Conservation (phyloP, 768 basidiomycete genomes). For the Suillus subaureus region DNA sequence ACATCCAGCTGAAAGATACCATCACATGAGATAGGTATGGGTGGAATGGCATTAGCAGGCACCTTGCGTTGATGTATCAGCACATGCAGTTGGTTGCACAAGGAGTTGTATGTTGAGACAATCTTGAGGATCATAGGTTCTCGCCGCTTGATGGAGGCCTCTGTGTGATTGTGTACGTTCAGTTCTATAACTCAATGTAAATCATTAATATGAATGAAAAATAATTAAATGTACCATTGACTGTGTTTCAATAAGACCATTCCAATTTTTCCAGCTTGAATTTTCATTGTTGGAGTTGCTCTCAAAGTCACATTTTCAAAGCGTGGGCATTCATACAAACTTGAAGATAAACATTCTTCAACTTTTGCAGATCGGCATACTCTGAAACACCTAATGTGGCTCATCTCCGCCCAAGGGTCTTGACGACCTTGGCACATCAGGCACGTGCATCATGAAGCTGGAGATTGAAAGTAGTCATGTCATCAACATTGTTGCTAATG, state of each 20-base stretch:
- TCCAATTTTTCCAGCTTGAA: conserved; percentile 22
- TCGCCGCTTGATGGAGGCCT: too few relatives aligned
- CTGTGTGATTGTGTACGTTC: too few relatives aligned
- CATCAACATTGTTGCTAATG: background rate
- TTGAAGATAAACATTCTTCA: conserved; percentile 15
- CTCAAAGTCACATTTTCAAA: conserved; percentile 19
- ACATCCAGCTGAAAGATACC: too few relatives aligned
- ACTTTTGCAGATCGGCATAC: conserved; percentile 7
- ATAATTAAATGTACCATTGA: conserved; percentile 20
- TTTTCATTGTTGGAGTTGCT: conserved; percentile 19
- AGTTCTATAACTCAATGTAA: too few relatives aligned
- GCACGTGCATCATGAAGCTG: conserved; percentile 7
- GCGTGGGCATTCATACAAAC: conserved; percentile 22
- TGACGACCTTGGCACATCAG: background rate
- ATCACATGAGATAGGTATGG: too few relatives aligned
- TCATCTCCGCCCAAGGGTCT: background rate
- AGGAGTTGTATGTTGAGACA: too few relatives aligned
- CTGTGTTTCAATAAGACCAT: conserved; percentile 15
- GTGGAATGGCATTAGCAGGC: too few relatives aligned
- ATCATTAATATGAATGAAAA: too few relatives aligned
- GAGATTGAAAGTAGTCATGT: conserved; percentile 9
- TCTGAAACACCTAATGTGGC: conserved; percentile 10
- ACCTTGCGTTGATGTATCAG: too few relatives aligned
- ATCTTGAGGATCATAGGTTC: too few relatives aligned
- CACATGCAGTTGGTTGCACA: too few relatives aligned